phyloP scores from a whole-genome alignment of 495 filamentous ascomycete genomes.

The Xylaria cubensis region DNA sequence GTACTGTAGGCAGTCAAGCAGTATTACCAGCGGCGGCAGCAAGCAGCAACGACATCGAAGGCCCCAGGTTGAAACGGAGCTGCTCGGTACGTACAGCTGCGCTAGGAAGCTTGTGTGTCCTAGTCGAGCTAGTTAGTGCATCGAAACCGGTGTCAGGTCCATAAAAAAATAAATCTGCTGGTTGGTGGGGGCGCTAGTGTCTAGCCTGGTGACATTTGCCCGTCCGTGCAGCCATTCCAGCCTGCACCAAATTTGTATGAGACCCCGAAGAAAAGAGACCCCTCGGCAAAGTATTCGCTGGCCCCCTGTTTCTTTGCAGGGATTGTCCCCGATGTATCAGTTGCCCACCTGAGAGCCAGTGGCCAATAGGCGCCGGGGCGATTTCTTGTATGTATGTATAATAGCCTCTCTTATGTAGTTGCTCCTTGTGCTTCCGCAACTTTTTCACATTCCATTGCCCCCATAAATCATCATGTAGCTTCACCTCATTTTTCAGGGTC shows the following conservation, averaged over 20 bases:
- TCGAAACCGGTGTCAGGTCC: slow-evolving; percentile 21
- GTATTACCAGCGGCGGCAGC: not conserved
- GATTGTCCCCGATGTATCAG: slow-evolving; percentile 3
- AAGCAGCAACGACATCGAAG: not conserved
- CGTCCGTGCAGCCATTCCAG: not conserved
- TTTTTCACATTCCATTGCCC: slow-evolving; percentile 14
- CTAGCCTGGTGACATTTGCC: slow-evolving; percentile 8
- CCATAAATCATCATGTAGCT: not conserved
- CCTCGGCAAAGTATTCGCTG: not conserved
- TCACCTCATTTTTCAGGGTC: slow-evolving; percentile 23
- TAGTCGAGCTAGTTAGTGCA: slow-evolving; percentile 12
- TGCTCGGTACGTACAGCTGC: slow-evolving; percentile 9
- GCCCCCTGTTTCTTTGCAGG: not conserved
- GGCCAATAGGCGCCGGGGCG: slow-evolving; percentile 15
- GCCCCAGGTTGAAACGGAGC: slow-evolving; percentile 11
- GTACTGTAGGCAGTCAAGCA: not conserved
- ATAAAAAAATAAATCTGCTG: slow-evolving; percentile 24
- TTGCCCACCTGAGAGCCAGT: slow-evolving; percentile 18
- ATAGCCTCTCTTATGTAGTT: slow-evolving; percentile 12
- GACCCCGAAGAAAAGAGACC: not conserved
- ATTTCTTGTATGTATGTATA: slow-evolving; percentile 7
- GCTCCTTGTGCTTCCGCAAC: slow-evolving; percentile 15
- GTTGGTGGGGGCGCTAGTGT: slow-evolving; percentile 10
- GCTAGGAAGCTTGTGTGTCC: slow-evolving; percentile 28
- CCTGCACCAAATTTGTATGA: slow-evolving; percentile 13